phyloP scores from a whole-genome alignment of 768 basidiomycete genomes.

The Amanita pseudoporphyria region DNA sequence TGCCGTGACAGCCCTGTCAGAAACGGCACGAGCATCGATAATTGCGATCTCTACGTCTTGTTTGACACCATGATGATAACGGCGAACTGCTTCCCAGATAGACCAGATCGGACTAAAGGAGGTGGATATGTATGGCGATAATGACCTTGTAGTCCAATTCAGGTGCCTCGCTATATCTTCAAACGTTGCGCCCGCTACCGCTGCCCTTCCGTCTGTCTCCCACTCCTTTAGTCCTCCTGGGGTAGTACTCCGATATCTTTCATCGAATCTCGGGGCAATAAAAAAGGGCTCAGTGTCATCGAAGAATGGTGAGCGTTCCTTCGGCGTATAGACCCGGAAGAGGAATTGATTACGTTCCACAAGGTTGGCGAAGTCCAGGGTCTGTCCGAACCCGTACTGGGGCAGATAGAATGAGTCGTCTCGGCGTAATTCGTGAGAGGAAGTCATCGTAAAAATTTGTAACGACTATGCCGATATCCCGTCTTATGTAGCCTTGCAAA shows the following conservation, averaged over 20 bases:
- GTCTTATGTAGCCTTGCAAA: not conserved
- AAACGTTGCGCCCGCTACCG: conserved; percentile 33
- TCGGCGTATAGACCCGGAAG: conserved; percentile 75
- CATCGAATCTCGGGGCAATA: conserved; percentile 56
- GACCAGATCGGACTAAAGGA: conserved; percentile 81
- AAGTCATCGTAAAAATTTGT: conserved; percentile 18
- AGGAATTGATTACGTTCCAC: conserved; percentile 61
- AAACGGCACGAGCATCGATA: conserved; percentile 57
- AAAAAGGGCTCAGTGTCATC: conserved; percentile 56
- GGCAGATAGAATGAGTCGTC: conserved; percentile 33
- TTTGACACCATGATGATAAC: conserved; percentile 65
- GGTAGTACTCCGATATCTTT: conserved; percentile 26
- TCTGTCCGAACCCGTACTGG: conserved; percentile 64
- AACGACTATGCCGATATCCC: not conserved
- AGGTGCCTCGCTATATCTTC: conserved; percentile 59
- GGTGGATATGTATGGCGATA: conserved; percentile 62
- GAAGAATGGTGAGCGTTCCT: conserved; percentile 41
- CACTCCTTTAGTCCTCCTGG: conserved; percentile 20
- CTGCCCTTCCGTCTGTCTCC: conserved; percentile 7
- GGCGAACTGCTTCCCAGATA: conserved; percentile 70
- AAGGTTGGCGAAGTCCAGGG: conserved; percentile 52
- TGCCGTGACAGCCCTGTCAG: conserved; percentile 51
- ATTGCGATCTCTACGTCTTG: conserved; percentile 72
- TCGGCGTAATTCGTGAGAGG: conserved; percentile 15
- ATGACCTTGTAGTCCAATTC: conserved; percentile 68